phyloP scores from a whole-genome alignment of 164 flowering plant genomes.

The Brasenia schreberi region DNA sequence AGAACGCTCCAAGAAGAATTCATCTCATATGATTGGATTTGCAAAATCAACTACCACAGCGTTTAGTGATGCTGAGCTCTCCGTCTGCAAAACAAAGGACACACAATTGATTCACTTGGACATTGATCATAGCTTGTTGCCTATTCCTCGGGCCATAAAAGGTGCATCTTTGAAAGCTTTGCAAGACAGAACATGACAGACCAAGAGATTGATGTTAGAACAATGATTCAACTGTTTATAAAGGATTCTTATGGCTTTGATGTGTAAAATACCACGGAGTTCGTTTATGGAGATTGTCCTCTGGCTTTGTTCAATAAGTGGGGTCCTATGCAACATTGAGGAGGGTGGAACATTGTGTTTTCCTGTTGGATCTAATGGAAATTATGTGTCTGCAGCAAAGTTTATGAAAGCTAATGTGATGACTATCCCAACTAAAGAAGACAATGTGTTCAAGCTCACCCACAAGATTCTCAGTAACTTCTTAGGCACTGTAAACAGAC shows the following conservation, averaged over 20 bases:
- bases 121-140: slow-evolving; percentile 76
- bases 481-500: slow-evolving; percentile 42
- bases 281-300: slow-evolving; percentile 60
- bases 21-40: slow-evolving; percentile 60
- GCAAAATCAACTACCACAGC: slow-evolving; percentile 50
- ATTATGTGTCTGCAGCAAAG: slow-evolving; percentile 68
- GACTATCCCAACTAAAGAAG: slow-evolving; percentile 37
- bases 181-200: slow-evolving; percentile 82
- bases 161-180: slow-evolving; percentile 90
- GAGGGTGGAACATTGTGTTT: slow-evolving; percentile 79
- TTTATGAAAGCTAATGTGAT: slow-evolving; percentile 59
- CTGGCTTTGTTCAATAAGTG: slow-evolving; percentile 72
- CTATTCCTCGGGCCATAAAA: slow-evolving; percentile 57
- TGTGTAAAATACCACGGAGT: slow-evolving; percentile 29
- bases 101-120: slow-evolving; percentile 78
- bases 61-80: slow-evolving; percentile 57
- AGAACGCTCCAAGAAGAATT: slow-evolving; percentile 21
- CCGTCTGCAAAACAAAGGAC: slow-evolving; percentile 27
- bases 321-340: slow-evolving; percentile 80
- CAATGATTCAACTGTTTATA: slow-evolving; percentile 41
- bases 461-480: slow-evolving; percentile 28
- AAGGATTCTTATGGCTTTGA: slow-evolving; percentile 52
- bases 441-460: slow-evolving; percentile 55
- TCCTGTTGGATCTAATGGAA: slow-evolving; percentile 78
- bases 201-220: slow-evolving; percentile 63